Evolutionary conservation across 2,329 filamentous ascomycete species (phyloP), one percentile per base, ranked within the genome.

Genomic region (Myriosclerotinia curreyana): DNA sequence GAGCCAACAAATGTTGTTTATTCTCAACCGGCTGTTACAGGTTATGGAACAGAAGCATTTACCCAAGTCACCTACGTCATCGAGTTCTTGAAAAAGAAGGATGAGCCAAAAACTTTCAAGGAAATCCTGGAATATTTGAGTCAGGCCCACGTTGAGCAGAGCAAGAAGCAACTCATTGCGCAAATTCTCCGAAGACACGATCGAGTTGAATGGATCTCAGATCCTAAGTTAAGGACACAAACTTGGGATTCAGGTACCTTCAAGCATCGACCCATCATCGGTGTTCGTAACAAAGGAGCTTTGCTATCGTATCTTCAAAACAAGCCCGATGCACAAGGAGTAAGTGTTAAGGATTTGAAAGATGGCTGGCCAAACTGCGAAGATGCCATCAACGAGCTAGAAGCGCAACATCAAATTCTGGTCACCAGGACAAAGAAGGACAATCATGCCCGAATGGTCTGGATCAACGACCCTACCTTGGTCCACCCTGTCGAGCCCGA

Each of bases 381-480:
- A 66, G 84, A 88, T 25, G 84, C 89, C 12, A 89, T 99, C 74
- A 84, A 89, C 67, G 81, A 85, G 70, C 82, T 99, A 60, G 94
- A 97, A 79, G 78, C 78, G 49, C 85, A 90, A 74, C 88, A 93
- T 73, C 88, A 89, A 76, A 82, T 98, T 53, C 82, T 98, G 44
- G 91, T 97, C 7, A 90, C 91, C 28, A 86, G 93, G 66, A 93
- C 93, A 64, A 96, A 95, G 78, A 98, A 98, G 79, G 94, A 98
- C 75, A 89, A 90, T 73, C 85, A 90, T 70, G 88, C 94, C 1
- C 87, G 88, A 71, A 91, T 89, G 79, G 87, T 99, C 61, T 98
- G 93, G 92, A 83, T 88, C 60, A 91, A 99, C 76, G 91, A 96
- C 71, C 85, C 92, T 17, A 88, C 86, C 15, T 83, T 96, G 60